Evolutionary conservation across 2,329 filamentous ascomycete genomes (phyloP), one percentile per base, ranked within the genome.

Genomic region (Rosellinia necatrix): DNA sequence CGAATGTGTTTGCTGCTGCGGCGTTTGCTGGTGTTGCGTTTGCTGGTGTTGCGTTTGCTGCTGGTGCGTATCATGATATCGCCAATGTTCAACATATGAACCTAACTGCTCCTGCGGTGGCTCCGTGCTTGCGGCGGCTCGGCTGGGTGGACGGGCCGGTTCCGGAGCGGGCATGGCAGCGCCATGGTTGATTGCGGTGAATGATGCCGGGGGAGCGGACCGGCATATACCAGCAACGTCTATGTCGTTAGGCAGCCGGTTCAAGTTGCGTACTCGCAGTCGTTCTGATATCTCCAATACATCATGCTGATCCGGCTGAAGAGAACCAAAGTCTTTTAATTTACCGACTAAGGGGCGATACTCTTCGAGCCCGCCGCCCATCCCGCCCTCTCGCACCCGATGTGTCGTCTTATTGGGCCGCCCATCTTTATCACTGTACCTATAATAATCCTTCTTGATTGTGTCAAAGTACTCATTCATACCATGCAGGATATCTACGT

Each of bases 321-420:
- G 74, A 25, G 69, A 68, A 32, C 77, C 76, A 40, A 79, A 76
- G 59, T 78, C 77, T 55, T 76, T 76, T 9, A 79, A 71, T 53
- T 70, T 71, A 32, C 62, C 65, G 0, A 65, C 64, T 43, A 75
- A 68, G 8, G 75, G 69, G 57, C 76, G 78, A 70, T 81, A 86
- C 62, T 84, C 81, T 58, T 83, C 81, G 3, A 83, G 69, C 1
- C 79, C 83, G 29, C 81, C 83, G 12, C 81, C 78, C 2, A 60
- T 58, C 5, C 73, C 76, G 1, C 75, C 75, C 43, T 76, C 67
- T 2, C 74, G 72, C n/a, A 81, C 68, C 29, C 74, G 75, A 13
- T 72, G 62, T 40, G 72, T 66, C 52, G 70, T 63, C 60, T 73
- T 66, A 58, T 70, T 56, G 30, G 56, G 49, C 17, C 51, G 57